Evolutionary conservation across 768 basidiomycete species (phyloP).

Genomic region (Atractiella rhizophila): DNA sequence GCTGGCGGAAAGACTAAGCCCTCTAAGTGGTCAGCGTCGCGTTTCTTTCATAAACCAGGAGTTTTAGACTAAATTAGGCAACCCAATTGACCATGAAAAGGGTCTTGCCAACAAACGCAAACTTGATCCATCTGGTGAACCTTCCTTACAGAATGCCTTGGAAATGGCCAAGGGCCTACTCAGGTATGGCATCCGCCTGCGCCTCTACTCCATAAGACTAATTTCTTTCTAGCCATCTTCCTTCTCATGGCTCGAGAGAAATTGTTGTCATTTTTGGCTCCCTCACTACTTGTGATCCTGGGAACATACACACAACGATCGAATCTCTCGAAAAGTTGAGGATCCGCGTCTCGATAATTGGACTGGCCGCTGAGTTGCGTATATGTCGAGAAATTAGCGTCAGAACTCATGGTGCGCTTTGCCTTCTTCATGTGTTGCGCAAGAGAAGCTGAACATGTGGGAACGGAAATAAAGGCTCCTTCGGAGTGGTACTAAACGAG

Average conservation of each 20-base stretch:
- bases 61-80: constrained; percentile 31
- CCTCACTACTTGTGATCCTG: constrained; percentile 85
- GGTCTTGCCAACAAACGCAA: constrained; percentile 58
- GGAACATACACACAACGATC: constrained; percentile 85
- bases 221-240: constrained; percentile 47
- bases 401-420: constrained; percentile 59
- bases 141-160: constrained; percentile 88
- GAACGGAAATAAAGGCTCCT: too few relatives aligned
- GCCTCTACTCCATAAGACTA: neutral
- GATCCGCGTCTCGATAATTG: constrained; percentile 76
- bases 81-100: constrained; percentile 84
- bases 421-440: too few relatives aligned
- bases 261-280: constrained; percentile 84
- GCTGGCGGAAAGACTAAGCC: constrained; percentile 63
- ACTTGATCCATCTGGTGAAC: constrained; percentile 71
- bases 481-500: constrained; percentile 95
- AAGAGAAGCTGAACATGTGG: too few relatives aligned
- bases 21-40: constrained; percentile 57
- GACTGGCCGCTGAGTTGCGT: constrained; percentile 93
- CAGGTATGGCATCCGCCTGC: constrained; percentile 31
- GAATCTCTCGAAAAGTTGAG: constrained; percentile 46
- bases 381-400: constrained; percentile 78
- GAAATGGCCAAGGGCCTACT: constrained; percentile 86
- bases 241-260: constrained; percentile 86
- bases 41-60: neutral